Percentiles rank a stretch among this genome's conserved stretches.
phyloP scores from a whole-genome alignment of 305 asterid species.

The Nicotiana rustica region DNA sequence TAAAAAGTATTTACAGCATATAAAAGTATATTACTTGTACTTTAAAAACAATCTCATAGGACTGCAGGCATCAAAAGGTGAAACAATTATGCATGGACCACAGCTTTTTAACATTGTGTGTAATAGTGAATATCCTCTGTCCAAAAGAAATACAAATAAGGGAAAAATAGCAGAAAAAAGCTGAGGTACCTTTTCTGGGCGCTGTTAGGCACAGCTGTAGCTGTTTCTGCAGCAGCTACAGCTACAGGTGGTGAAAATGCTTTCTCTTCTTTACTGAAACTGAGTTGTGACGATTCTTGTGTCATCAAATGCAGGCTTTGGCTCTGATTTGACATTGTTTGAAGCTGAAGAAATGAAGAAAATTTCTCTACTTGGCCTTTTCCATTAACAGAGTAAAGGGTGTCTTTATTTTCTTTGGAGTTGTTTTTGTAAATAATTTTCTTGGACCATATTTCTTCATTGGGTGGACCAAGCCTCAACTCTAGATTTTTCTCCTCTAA shows the following conservation, averaged over 20 bases:
- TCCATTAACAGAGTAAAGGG: background rate
- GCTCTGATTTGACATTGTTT: conserved; percentile 43
- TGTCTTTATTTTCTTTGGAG: no score
- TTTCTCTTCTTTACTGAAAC: conserved; percentile 46
- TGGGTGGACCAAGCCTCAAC: conserved; percentile 87
- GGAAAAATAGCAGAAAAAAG: conserved; percentile 34
- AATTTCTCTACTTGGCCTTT: conserved; percentile 30
- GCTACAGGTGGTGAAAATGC: conserved; percentile 53
- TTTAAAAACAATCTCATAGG: no score
- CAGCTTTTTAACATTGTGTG: conserved; percentile 24
- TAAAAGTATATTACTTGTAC: no score
- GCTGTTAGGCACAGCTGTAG: conserved; percentile 54
- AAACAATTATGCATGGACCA: no score
- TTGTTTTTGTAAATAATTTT: no score
- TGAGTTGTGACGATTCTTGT: conserved; percentile 65
- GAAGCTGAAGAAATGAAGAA: conserved; percentile 51
- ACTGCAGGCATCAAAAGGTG: no score
- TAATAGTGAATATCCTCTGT: conserved; percentile 68
- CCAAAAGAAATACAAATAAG: conserved; percentile 37
- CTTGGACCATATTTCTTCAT: conserved; percentile 6
- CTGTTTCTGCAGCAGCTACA: conserved; percentile 26
- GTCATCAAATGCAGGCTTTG: conserved; percentile 38
- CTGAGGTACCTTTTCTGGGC: conserved; percentile 84
- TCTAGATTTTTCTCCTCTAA: conserved; percentile 74
- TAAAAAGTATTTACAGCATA: no score